phyloP scores from a whole-genome alignment of 1,284 basidiomycete species.

The Tremellales sp. region DNA sequence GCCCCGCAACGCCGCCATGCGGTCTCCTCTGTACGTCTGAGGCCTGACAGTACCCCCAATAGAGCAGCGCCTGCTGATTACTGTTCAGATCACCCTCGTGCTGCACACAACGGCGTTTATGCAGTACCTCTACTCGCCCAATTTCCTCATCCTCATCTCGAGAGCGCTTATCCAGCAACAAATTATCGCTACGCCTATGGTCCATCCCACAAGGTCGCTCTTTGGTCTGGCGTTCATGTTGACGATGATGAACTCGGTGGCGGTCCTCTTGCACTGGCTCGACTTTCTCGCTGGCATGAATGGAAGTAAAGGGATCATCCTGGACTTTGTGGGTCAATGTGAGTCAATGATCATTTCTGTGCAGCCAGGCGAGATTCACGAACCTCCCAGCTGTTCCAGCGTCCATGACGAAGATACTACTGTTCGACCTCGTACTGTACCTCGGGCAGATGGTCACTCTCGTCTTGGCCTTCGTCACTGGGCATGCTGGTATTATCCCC shows the following conservation, averaged over 20 bases:
- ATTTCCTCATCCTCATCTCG: constrained; percentile 33
- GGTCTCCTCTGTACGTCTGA: constrained; percentile 29
- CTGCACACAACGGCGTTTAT: constrained; percentile 31
- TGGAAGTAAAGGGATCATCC: constrained; percentile 33
- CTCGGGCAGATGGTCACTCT: constrained; percentile 35
- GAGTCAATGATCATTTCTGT: constrained; percentile 7
- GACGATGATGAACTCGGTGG: constrained; percentile 25
- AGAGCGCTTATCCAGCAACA: constrained; percentile 36
- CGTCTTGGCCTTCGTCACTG: constrained; percentile 33
- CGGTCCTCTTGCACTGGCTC: constrained; percentile 33
- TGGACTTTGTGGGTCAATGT: constrained; percentile 47
- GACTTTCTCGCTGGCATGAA: constrained; percentile 30
- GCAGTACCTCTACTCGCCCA: constrained; percentile 44
- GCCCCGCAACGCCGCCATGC: constrained; percentile 41
- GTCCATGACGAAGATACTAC: constrained; percentile 29
- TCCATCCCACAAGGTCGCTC: constrained; percentile 36
- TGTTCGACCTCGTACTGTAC: constrained; percentile 37
- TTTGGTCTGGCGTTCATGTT: constrained; percentile 29
- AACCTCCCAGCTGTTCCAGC: constrained; percentile 35
- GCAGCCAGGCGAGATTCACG: no score
- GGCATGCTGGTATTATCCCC: constrained; percentile 18
- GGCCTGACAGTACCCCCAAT: background rate
- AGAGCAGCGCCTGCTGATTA: background rate
- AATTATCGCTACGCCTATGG: constrained; percentile 30
- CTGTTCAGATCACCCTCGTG: constrained; percentile 26